Base-by-base conservation (phyloP, 495 filamentous ascomycete species). In the Tuber magnatum region DNA sequence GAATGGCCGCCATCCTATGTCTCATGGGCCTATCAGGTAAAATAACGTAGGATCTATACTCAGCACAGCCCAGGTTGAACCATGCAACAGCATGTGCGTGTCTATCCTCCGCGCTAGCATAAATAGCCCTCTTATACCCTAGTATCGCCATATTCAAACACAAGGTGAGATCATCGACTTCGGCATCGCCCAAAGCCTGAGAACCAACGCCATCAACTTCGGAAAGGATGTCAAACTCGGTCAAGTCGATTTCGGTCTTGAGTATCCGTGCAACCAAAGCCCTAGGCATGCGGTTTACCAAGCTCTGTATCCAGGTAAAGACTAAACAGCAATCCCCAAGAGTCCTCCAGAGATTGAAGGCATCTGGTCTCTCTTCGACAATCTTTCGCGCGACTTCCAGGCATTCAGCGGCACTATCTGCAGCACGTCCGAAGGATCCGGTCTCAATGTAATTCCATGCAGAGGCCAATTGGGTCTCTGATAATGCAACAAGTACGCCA, bases 31-130 rank as follows among this genome's bases (percentile, higher is more conserved):
- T 90, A 24, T 87, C 88, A 3, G 84, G 73, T 40, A 77, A 51
- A 22, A 81, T 69, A 41, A 86, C 85, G 81, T 94, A 92, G 16
- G 93, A 90, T 69, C 90, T 88, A 82, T 95, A 90, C 83, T 99
- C 95, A 7, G 92, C 91, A 91, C 93, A 97, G 39, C 96, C 95
- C 32, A 99, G 86, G 81, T 99, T 99, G 83, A 94, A 99, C 88
- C 94, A 97, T 1, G 94, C 92, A 42, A 98, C 92, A 12, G 95
- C 93, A 83, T 96, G 94, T n/a, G 94, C 93, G 83, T 98, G 92
- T 4, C 89, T 75, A 80, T 99, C 94, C 73, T 90, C 85, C 3
- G 89, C 84, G 44, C 91, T 91, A 65, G 89, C 87, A 73, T 91
- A 86, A 24, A 98, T 90, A 32, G 93, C 92, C 72, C 92, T 90